Evolutionary conservation across 2,329 filamentous ascomycete genomes (phyloP), one percentile per base, ranked within the genome.

Genomic region (Colletotrichum lentis): DNA sequence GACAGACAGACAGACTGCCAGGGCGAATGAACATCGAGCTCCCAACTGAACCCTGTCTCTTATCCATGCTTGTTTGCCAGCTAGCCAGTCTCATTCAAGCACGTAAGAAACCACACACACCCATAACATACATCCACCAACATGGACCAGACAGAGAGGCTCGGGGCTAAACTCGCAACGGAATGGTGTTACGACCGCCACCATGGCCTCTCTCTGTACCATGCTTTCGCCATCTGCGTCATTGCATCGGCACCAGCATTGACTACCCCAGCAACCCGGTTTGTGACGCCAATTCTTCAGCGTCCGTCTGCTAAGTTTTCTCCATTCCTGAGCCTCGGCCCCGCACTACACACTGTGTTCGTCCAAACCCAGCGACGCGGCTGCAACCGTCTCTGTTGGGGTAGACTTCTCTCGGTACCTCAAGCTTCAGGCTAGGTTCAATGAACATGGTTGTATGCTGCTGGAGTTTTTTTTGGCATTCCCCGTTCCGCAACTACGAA

Each of bases 391-490:
- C 18, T n/a, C 12, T 37, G 6, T 16, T 5, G 16, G 6, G 7
- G 5, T 50, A n/a, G 44, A 31, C 24, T 27, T 37, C 16, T 47
- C 39, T 18, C n/a, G 10, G 2, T n/a, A 49, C n/a, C 6, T 16
- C n/a, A n/a, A 1, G 3, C 12, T 43, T 16, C 18, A n/a, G 37
- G 12, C 1, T 3, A 18, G 12, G 7, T 18, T 31, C 16, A n/a
- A 31, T n/a, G 18, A n/a, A 11, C 16, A 14, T 37, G 16, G 5
- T 52, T 20, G 20, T 62, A 20, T 22, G 44, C 62, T 62, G 55
- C 63, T 57, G 46, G 67, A 55, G 18, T 54, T 31, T 67, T 69
- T 56, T 52, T n/a, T n/a, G n/a, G 50, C 52, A 66, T 61, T 61
- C 31, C 62, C 46, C 44, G 67, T 67, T 43, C 46, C 31, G 27